These are phyloP conservation scores for Trametes sp. DNA, from an alignment of 1,284 basidiomycete genomes.

Conservation along the genomic window DNA sequence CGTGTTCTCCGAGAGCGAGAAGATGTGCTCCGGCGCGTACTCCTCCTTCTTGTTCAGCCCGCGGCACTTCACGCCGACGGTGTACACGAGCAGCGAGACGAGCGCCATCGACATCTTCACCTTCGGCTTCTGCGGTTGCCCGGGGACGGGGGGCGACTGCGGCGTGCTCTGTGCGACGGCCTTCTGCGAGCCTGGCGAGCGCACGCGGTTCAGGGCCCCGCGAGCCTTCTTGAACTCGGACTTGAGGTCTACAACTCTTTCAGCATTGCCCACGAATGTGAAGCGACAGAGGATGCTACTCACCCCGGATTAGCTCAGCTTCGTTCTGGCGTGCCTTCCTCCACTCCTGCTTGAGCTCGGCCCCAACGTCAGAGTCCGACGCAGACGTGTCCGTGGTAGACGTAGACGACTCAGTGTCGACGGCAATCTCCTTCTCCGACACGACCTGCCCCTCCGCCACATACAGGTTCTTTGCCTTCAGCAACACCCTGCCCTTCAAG, in stretches of 20 bases:
- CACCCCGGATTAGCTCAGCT: constrained; percentile 42
- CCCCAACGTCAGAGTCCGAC: constrained; percentile 48
- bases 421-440: constrained; percentile 45
- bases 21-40: constrained; percentile 91
- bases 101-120: constrained; percentile 79
- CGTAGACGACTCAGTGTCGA: constrained; percentile 55
- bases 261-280: background rate
- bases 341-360: constrained; percentile 44
- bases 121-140: constrained; percentile 53
- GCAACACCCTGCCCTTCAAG: constrained; percentile 80
- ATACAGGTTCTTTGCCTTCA: constrained; percentile 84
- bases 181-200: constrained; percentile 28
- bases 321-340: constrained; percentile 41
- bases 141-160: constrained; percentile 21
- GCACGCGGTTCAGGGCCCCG: constrained; percentile 48
- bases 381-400: constrained; percentile 54
- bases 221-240: constrained; percentile 48
- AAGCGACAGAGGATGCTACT: background rate
- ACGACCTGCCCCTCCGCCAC: constrained; percentile 50
- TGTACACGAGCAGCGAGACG: constrained; percentile 88
- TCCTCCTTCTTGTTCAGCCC: constrained; percentile 91
- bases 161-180: constrained; percentile 15
- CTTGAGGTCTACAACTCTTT: constrained; percentile 37
- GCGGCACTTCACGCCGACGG: constrained; percentile 93
- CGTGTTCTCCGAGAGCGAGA: constrained; percentile 92